Evolutionary conservation across 345 rosid genomes (phyloP), one percentile per base, ranked within the genome.

Genomic region (Hevea brasiliensis): DNA sequence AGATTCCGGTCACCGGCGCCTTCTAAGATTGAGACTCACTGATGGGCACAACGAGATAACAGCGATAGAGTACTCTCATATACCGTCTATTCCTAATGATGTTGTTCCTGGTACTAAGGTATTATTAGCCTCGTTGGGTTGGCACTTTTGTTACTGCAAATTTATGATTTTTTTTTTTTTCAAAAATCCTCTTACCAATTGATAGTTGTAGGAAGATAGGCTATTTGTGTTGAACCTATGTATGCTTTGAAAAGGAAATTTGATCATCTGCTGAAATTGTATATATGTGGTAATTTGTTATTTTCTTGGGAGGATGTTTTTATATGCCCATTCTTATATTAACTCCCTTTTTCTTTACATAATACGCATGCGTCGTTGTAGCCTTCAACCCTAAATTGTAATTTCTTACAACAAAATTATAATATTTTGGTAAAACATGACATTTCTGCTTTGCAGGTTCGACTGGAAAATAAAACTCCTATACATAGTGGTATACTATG

Each of bases 81-180:
- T 88, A 32, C 86, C 90, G 4, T 72, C 88, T 12, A 74, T 94
- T 75, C 77, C 80, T 11, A 81, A 65, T 44, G 90, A 90, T 81
- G 82, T 89, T 63, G 84, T 85, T 84, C 97, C 97, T 56, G 91
- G 98, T 72, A 80, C 93, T 66, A 94, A 94, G 97, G 98, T 94
- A 85, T 72, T 65, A 10, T 70, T 53, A 27, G 3, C 58, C 55
- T 18, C 17, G 13, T 18, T 23, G 56, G 54, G 35, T 51, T 54
- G n/a, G 14, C 3, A 11, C 13, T 13, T 47, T 13, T 21, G 10
- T 56, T 56, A 8, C 13, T 56, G 60, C 27, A 9, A 23, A 21
- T 61, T 35, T 53, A 29, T n/a, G n/a, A n/a, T 61, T 2, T 35
- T 13, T 51, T 51, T 72, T 9, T 21, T 23, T 4, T 61, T 18